A percentile compares a stretch with the other conserved stretches of the same genome.
These are phyloP conservation scores for Przewalskia tangutica DNA, from an alignment of 257 asterid species.

Conservation along the genomic window DNA sequence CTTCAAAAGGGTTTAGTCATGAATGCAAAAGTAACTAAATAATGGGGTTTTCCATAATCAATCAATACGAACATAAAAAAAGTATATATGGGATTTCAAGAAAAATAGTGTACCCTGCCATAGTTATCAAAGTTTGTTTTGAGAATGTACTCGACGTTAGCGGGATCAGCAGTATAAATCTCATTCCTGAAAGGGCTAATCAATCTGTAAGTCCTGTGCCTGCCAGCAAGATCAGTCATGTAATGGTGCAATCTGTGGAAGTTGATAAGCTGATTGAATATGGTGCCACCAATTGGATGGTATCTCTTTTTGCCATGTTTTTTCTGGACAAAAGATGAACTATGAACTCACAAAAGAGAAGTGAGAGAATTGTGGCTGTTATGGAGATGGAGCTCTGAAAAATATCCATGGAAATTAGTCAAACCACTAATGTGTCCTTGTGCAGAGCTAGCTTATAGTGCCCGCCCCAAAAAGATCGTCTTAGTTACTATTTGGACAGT, in stretches of 20 bases:
- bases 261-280: constrained; percentile 40
- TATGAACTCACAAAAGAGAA: constrained; percentile 11
- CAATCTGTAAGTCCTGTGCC: constrained; percentile 47
- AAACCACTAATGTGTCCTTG: background rate
- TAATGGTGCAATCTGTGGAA: constrained; percentile 52
- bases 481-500: too few relatives aligned
- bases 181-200: constrained; percentile 41
- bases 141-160: constrained; percentile 55
- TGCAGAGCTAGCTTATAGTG: background rate
- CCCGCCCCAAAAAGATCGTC: too few relatives aligned
- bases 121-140: constrained; percentile 53
- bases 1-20: background rate
- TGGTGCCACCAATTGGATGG: constrained; percentile 62
- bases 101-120: constrained; percentile 36
- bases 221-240: constrained; percentile 53
- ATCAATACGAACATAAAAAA: background rate
- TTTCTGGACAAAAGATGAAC: constrained; percentile 10
- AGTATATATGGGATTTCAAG: background rate
- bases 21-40: too few relatives aligned
- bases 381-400: constrained; percentile 1
- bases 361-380: constrained; percentile 14
- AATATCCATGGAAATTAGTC: constrained; percentile 13
- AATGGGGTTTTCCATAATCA: background rate
- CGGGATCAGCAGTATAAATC: constrained; percentile 57
- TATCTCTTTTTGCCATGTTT: constrained; percentile 21